These are phyloP conservation scores for Cymbopogon citratus DNA, from an alignment of 176 grass and related monocot species.

Conservation along the genomic window DNA sequence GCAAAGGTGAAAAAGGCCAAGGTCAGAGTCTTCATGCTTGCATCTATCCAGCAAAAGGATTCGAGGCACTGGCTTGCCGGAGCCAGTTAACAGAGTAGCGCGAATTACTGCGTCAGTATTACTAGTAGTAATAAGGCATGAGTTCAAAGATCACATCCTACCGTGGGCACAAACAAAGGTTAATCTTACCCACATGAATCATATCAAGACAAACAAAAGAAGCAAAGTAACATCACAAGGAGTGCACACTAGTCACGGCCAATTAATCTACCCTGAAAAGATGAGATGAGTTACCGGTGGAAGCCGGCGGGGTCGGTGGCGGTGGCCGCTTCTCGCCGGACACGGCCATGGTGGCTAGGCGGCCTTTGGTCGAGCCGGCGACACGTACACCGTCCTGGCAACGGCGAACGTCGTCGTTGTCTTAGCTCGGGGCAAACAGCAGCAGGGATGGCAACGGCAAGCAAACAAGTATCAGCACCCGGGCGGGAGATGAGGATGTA, in stretches of 20 bases:
- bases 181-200: background rate
- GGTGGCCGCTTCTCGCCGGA: slow-evolving; percentile 15
- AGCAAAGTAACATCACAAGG: background rate
- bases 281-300: background rate
- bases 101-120: background rate
- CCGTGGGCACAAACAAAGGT: background rate
- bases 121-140: background rate
- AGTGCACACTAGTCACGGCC: background rate
- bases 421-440: background rate
- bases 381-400: background rate
- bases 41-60: slow-evolving; percentile 1
- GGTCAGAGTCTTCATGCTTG: background rate
- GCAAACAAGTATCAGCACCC: background rate
- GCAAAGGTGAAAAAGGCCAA: background rate
- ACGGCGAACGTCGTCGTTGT: background rate
- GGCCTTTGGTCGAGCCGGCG: background rate
- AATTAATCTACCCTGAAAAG: background rate
- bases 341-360: background rate
- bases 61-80: background rate
- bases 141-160: background rate
- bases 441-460: background rate
- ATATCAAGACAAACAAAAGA: background rate
- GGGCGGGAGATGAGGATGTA: background rate
- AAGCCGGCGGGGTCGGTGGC: background rate
- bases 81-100: background rate